phyloP scores from a whole-genome alignment of 805 yeast species.

The Saturnispora ahearnii region DNA sequence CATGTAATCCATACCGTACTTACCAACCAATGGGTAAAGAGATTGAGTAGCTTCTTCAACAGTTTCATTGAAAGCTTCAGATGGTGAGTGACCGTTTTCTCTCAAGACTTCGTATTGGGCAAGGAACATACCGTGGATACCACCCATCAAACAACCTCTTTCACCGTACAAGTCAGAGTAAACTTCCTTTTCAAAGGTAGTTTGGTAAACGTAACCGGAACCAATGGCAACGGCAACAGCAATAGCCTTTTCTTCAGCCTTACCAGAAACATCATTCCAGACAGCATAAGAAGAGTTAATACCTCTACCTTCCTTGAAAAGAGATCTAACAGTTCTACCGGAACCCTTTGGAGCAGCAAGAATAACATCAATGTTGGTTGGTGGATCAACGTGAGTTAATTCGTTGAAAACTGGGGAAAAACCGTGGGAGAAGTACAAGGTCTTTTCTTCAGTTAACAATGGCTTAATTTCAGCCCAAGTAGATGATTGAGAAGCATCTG shows the following conservation, averaged over 20 bases:
- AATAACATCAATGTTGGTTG: conserved; percentile 90
- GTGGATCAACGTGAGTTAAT: conserved; percentile 93
- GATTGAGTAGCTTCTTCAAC: conserved; percentile 99
- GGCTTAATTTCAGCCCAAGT: conserved; percentile 89
- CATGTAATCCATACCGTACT: conserved; percentile 99
- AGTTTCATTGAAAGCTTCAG: conserved; percentile 99
- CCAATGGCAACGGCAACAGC: conserved; percentile 99
- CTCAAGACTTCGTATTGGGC: conserved; percentile 99
- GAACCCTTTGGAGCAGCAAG: conserved; percentile 99
- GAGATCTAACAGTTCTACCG: conserved; percentile 98
- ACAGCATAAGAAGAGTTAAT: conserved; percentile 99
- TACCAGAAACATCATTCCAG: conserved; percentile 98
- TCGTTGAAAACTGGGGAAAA: conserved; percentile 99
- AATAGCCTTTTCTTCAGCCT: conserved; percentile 98
- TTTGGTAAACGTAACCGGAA: conserved; percentile 99
- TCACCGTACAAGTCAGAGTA: conserved; percentile 99
- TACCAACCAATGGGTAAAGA: conserved; percentile 96
- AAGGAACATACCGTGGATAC: conserved; percentile 99
- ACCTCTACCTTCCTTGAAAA: conserved; percentile 99
- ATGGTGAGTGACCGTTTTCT: conserved; percentile 99
- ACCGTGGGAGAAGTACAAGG: conserved; percentile 98
- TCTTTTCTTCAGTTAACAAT: conserved; percentile 90
- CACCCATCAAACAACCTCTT: conserved; percentile 99
- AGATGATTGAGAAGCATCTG: conserved; percentile 99
- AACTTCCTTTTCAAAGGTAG: conserved; percentile 98